phyloP scores from a whole-genome alignment of 441 rosid genomes.

The Bocquillonia castaneifolia region DNA sequence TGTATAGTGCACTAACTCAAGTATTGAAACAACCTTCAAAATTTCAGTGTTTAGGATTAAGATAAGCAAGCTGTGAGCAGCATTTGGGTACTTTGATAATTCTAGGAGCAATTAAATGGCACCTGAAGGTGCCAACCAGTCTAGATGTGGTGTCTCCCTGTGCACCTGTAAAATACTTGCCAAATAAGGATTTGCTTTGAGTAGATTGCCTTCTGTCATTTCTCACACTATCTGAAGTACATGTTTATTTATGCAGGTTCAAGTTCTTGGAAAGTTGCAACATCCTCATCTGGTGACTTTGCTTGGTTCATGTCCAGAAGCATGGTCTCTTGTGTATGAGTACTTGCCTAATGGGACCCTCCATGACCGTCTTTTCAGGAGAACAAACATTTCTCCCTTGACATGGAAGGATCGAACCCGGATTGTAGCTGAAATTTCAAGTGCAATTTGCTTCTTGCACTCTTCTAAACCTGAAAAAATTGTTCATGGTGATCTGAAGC shows the following conservation, averaged over 20 bases:
- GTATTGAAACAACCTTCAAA: too few relatives aligned
- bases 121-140: neutral
- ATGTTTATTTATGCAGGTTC: conserved; percentile 41
- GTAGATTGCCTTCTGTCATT: neutral
- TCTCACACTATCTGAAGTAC: neutral
- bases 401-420: conserved; percentile 52
- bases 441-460: conserved; percentile 72
- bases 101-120: too few relatives aligned
- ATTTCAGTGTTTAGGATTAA: too few relatives aligned
- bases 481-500: conserved; percentile 68
- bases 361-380: conserved; percentile 45
- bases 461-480: conserved; percentile 64
- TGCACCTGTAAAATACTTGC: neutral
- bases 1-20: too few relatives aligned
- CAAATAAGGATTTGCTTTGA: conserved; percentile 5
- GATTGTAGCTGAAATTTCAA: conserved; percentile 54
- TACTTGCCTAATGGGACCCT: conserved; percentile 69
- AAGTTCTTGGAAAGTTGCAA: conserved; percentile 58
- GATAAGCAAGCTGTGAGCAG: too few relatives aligned
- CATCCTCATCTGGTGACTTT: conserved; percentile 70
- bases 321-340: conserved; percentile 59
- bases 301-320: conserved; percentile 70
- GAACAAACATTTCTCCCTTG: conserved; percentile 43
- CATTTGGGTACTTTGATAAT: too few relatives aligned
- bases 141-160: neutral